Conservation (phyloP, 768 basidiomycete genomes). For the Amanita pseudoporphyria region DNA sequence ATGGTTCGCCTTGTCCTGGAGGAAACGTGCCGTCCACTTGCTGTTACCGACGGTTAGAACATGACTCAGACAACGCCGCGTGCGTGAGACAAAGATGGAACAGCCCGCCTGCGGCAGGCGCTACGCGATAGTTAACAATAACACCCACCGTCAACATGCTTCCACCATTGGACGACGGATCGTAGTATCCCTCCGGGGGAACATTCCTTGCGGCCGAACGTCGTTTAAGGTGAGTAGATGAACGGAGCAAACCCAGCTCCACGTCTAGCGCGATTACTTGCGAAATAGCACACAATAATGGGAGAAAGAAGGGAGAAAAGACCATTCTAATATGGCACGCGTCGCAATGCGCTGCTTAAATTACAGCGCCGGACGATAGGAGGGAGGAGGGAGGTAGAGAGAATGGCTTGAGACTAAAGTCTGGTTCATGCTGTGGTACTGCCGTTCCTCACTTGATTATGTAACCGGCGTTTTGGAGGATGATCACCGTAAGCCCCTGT, state of each 20-base stretch:
- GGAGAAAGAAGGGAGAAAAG: conserved; percentile 11
- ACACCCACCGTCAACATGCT: conserved; percentile 60
- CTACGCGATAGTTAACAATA: not conserved
- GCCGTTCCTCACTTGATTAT: not conserved
- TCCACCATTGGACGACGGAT: conserved; percentile 49
- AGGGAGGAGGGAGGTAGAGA: not conserved
- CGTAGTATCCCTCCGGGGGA: conserved; percentile 49
- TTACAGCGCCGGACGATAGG: not conserved
- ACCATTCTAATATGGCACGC: conserved; percentile 4
- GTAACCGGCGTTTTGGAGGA: not conserved
- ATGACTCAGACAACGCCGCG: not conserved
- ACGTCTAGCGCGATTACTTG: conserved; percentile 4
- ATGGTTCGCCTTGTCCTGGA: conserved; percentile 72
- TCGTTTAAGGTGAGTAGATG: not conserved
- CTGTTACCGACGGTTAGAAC: conserved; percentile 20
- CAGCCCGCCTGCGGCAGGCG: not conserved
- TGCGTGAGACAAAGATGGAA: not conserved
- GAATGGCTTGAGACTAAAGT: not conserved
- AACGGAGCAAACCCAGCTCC: conserved; percentile 1
- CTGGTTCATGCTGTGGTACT: not conserved
- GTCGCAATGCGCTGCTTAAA: not conserved
- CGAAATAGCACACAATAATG: conserved; percentile 2
- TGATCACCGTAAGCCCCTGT: not conserved
- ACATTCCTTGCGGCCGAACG: conserved; percentile 22
- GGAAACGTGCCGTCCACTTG: conserved; percentile 51